Evolutionary conservation across 371 early-diverging fungal species (phyloP), one percentile per base, ranked within the genome.

Genomic region (Blakeslea trispora): DNA sequence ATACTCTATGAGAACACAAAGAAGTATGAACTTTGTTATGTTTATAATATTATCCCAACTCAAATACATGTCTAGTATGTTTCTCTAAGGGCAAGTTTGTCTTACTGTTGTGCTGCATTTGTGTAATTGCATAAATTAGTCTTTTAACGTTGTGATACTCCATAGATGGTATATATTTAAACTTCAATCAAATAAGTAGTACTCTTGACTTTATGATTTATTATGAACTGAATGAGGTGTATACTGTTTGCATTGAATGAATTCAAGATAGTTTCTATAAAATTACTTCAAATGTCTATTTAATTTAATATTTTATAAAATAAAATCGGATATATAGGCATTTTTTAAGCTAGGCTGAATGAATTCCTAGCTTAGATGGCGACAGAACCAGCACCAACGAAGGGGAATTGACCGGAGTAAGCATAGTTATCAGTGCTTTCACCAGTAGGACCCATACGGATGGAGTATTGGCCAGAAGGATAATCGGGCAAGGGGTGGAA

Each of bases 401-500:
- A 64, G 15, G 48, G 45, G 43, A 64, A 64, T 43, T n/a, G 14
- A 39, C 51, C 58, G 31, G 64, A 64, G 32, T 64, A 64, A 14
- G 47, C 50, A 22, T 47, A 59, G 5, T 45, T 8, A 14, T 50
- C 59, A 23, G 34, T 41, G 5, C 14, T 34, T 17, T 11, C 52
- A 28, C 59, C 64, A 43, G 45, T 50, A 15, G 45, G 43, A 55
- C 64, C 64, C 35, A 64, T 19, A 47, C 64, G 55, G 37, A 64
- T 35, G 46, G 51, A 59, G 55, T 59, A 64, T 41, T 64, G 35
- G 46, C 59, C 64, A 51, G 59, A 21, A 43, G 59, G 37, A 28
- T 59, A 64, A 46, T 58, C 55, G 43, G 64, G 64, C 40, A 64
- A 51, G 15, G 59, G 59, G 19, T 59, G 44, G 50, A 64, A 28